Evolutionary conservation across 2,329 filamentous ascomycete genomes (phyloP).

Genomic region (Cladorrhinum sp.): DNA sequence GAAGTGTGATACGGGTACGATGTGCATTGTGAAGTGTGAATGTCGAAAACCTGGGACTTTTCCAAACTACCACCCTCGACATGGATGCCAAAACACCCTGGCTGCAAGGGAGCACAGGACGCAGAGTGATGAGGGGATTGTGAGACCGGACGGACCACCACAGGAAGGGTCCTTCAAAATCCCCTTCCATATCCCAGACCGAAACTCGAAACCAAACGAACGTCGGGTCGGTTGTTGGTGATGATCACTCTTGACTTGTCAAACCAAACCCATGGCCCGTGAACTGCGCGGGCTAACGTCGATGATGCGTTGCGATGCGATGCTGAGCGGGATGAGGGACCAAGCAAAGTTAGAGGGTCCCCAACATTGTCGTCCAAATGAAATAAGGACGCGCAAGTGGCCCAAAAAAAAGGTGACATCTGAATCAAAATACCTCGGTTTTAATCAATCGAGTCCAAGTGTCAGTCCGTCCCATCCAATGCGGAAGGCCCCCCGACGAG

Average conservation of each 20-base stretch:
- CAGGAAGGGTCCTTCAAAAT: conserved; percentile 11
- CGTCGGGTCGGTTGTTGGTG: conserved; percentile 20
- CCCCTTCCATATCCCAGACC: conserved; percentile 11
- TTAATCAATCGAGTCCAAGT: conserved; percentile 20
- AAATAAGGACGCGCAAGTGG: conserved; percentile 11
- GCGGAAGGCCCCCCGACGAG: conserved; percentile 26
- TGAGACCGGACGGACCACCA: conserved; percentile 20
- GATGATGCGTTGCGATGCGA: conserved; percentile 21
- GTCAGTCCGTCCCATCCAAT: conserved; percentile 25
- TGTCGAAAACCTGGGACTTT: not conserved
- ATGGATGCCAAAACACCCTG: conserved; percentile 23
- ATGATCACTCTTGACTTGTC: conserved; percentile 19
- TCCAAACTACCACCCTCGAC: conserved; percentile 12
- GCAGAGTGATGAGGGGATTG: conserved; percentile 17
- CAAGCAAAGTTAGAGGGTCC: conserved; percentile 8
- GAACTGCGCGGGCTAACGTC: conserved; percentile 5
- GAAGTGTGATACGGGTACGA: conserved; percentile 2
- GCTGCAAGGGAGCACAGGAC: conserved; percentile 20
- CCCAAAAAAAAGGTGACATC: conserved; percentile 19
- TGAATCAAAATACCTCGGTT: conserved; percentile 10
- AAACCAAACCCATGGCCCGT: conserved; percentile 5
- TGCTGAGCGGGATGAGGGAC: conserved; percentile 24
- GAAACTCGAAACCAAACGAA: conserved; percentile 24
- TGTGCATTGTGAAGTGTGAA: not conserved
- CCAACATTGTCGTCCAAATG: not conserved